Conservation (phyloP, 805 yeast species). For the Candida anglica region DNA sequence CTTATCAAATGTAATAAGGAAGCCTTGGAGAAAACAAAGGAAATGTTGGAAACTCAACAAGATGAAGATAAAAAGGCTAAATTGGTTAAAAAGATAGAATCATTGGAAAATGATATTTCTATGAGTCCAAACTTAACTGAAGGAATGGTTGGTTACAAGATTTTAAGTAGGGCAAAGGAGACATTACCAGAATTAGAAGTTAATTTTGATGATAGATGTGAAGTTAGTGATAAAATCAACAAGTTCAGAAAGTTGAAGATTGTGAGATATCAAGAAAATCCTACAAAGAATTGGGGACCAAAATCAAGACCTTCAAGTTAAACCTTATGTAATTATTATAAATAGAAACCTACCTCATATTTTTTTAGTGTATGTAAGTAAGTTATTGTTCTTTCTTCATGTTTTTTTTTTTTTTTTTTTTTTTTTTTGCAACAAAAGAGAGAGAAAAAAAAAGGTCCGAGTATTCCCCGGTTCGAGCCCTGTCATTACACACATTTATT, state of each 20-base stretch:
- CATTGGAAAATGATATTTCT: constrained; percentile 25
- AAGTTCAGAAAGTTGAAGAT: constrained; percentile 70
- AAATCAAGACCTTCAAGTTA: constrained; percentile 60
- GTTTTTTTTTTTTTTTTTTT: no score
- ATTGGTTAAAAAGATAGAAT: constrained; percentile 13
- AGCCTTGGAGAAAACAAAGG: constrained; percentile 16
- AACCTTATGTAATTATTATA: no score
- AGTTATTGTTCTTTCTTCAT: neutral
- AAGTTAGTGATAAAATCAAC: constrained; percentile 53
- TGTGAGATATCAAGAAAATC: constrained; percentile 87
- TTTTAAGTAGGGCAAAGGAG: constrained; percentile 35
- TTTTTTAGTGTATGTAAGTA: neutral
- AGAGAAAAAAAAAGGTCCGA: no score
- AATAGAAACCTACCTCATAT: no score
- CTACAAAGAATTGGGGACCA: constrained; percentile 97
- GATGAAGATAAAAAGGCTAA: constrained; percentile 7
- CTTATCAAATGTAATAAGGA: constrained; percentile 26
- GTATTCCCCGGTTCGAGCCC: no score
- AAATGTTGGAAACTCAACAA: constrained; percentile 5
- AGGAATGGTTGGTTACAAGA: constrained; percentile 48
- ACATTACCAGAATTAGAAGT: constrained; percentile 23
- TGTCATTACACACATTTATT: no score
- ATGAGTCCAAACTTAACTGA: constrained; percentile 38
- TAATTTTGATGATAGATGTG: constrained; percentile 60
- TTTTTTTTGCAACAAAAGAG: no score